These are phyloP conservation scores for Ricinus communis DNA, from an alignment of 345 rosid species.

Conservation along the genomic window DNA sequence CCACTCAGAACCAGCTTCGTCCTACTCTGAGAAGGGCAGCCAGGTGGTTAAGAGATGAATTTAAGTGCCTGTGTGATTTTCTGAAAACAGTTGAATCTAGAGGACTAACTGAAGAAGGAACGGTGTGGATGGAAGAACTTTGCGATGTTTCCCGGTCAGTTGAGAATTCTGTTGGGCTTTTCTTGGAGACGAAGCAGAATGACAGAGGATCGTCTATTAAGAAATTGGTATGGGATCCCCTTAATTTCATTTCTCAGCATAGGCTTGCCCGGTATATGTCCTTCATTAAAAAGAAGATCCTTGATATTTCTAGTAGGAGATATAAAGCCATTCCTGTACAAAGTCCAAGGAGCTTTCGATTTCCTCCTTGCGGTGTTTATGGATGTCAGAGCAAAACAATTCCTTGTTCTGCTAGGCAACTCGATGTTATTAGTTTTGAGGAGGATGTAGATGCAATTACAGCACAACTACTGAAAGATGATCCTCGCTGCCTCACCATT, in stretches of 20 bases:
- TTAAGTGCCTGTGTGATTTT: background rate
- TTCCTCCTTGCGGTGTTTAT: too few relatives aligned
- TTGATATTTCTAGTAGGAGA: background rate
- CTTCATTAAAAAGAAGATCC: background rate
- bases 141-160: background rate
- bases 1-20: too few relatives aligned
- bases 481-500: constrained; percentile 6
- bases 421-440: background rate
- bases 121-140: background rate
- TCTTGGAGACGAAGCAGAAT: background rate
- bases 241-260: background rate
- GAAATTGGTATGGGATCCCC: background rate
- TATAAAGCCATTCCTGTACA: background rate
- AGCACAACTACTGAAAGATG: too few relatives aligned
- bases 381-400: background rate
- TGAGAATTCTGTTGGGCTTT: background rate
- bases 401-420: too few relatives aligned
- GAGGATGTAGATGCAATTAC: background rate
- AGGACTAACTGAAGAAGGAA: background rate
- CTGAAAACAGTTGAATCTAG: background rate
- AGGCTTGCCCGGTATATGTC: background rate
- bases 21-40: background rate
- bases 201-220: background rate
- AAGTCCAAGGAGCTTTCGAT: too few relatives aligned
- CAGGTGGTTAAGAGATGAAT: background rate